Base-by-base conservation (phyloP, 805 yeast genomes). In the Suhomyces kilbournensis region DNA sequence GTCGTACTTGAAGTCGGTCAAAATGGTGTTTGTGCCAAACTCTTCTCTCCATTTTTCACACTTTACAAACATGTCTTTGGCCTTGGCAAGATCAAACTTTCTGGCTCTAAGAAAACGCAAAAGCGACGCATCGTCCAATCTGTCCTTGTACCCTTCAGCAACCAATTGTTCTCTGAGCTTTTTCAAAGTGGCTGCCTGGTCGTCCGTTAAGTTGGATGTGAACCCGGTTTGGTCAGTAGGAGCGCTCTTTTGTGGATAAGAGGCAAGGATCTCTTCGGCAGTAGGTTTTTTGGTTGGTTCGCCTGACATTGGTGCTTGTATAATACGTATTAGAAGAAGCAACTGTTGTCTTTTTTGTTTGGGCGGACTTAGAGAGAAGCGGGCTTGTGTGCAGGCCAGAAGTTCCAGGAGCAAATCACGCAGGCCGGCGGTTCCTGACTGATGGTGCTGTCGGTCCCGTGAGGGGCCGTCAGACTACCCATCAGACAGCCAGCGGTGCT, bases 21-120 rank as follows among this genome's bases (percentile, higher is more conserved):
- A 78, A 58, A 94, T 87, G 45, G 93, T 89, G 72, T 93, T 87
- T 34, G 91, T 83, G 56, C 97, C 97, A 60, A 79, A 90, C 56
- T 85, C 88, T 64, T 81, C 74, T 70, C 99, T 85, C 99, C 99
- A 94, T 56, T 81, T 82, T 74, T 94, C 97, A 72, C 97, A 92
- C 56, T 81, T 84, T 54, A 77, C 82, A 67, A 79, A 91, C 99
- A 94, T 94, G 55, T 79, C 82, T 64, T 80, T 79, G 26, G 99
- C 88, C 63, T 85, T 82, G 54, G 75, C 79, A 30, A 92, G 76
- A 63, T 91, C 97, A 66, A 94, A 94, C 78, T 91, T 92, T 73
- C 99, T 85, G 8, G 99, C 99, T 66, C 98, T 84, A 57, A 94
- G 77, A 72, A 94, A 94, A 62, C 99, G 85, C 58, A 82, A 77